phyloP scores from a whole-genome alignment of 768 basidiomycete species.

The Krasilnikovozyma curviuscula region DNA sequence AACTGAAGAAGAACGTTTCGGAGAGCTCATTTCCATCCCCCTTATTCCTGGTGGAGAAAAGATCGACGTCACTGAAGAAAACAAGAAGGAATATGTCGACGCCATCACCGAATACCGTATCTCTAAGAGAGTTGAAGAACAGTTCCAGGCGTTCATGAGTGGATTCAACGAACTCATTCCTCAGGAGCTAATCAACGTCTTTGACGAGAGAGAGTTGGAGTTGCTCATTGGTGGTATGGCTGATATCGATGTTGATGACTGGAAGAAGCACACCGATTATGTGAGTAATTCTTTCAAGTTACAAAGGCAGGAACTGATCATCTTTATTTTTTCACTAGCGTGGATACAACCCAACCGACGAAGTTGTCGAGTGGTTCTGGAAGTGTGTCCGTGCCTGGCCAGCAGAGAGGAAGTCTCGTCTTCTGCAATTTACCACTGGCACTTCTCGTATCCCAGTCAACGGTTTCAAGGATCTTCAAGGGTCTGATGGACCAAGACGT shows the following conservation, averaged over 20 bases:
- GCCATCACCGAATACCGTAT: slow-evolving; percentile 90
- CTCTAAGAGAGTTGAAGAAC: slow-evolving; percentile 88
- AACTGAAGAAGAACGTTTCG: slow-evolving; percentile 91
- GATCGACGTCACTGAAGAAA: slow-evolving; percentile 77
- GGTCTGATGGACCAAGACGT: slow-evolving; percentile 84
- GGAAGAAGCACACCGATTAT: slow-evolving; percentile 99
- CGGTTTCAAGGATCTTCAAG: slow-evolving; percentile 96
- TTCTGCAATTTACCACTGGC: slow-evolving; percentile 78
- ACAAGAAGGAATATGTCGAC: slow-evolving; percentile 98
- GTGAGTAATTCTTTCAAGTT: not conserved
- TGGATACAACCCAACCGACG: slow-evolving; percentile 25
- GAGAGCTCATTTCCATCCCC: slow-evolving; percentile 92
- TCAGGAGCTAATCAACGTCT: slow-evolving; percentile 91
- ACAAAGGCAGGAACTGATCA: not conserved
- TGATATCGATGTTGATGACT: slow-evolving; percentile 98
- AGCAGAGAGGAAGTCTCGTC: slow-evolving; percentile 56
- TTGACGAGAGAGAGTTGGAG: slow-evolving; percentile 94
- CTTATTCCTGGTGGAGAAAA: slow-evolving; percentile 75
- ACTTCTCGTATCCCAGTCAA: slow-evolving; percentile 95
- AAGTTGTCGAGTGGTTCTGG: slow-evolving; percentile 96
- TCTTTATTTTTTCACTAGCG: not conserved
- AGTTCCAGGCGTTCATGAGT: slow-evolving; percentile 99
- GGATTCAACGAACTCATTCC: slow-evolving; percentile 99
- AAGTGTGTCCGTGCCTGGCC: slow-evolving; percentile 96
- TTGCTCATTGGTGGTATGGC: slow-evolving; percentile 97